Evolutionary conservation across 768 basidiomycete species (phyloP), one percentile per base, ranked within the genome.

Genomic region (Auriscalpium microsporum): DNA sequence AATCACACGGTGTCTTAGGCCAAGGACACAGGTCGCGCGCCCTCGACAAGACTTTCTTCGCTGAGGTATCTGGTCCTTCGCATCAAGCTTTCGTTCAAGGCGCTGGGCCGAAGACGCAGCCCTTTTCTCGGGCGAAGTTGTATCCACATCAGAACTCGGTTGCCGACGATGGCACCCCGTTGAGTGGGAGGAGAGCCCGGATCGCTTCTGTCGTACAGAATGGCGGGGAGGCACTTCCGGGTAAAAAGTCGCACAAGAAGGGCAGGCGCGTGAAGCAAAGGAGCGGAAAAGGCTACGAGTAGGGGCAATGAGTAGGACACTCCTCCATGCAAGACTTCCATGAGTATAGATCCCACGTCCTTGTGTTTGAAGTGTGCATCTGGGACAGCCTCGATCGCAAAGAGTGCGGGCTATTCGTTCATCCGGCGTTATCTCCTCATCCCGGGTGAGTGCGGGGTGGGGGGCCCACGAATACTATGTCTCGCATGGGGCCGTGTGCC

Each of bases 241-340:
- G 79, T 14, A 95, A 94, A 75, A 93, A 90, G 67, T 84, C 83
- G 61, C 88, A 92, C 74, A 96, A 92, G 71, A 87, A 85, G 66
- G 71, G 77, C 71, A 86, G 87, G 65, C 72, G 84, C 48, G 80
- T 80, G 48, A 98, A 98, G 72, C 88, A 94, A 70, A 76, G 95
- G 58, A 93, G 91, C 65, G 95, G 95, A 13, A 87, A 82, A 65
- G 95, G 95, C 21, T 98, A 97, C 63, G 95, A 96, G 68, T 80
- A 65, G 53, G 45, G 28, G 28, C 28, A 4, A 28, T 28, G 28
- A 28, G 28, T 28, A 28, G 5, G 28, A 28, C 21, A 21, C 21
- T 21, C n/a, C n/a, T n/a, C n/a, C n/a, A n/a, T n/a, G n/a, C n/a
- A n/a, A n/a, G n/a, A 21, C 21, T 21, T 21, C 21, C 21, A 21